Base-by-base conservation (phyloP, 805 yeast genomes). In the Candida broadrunensis region DNA sequence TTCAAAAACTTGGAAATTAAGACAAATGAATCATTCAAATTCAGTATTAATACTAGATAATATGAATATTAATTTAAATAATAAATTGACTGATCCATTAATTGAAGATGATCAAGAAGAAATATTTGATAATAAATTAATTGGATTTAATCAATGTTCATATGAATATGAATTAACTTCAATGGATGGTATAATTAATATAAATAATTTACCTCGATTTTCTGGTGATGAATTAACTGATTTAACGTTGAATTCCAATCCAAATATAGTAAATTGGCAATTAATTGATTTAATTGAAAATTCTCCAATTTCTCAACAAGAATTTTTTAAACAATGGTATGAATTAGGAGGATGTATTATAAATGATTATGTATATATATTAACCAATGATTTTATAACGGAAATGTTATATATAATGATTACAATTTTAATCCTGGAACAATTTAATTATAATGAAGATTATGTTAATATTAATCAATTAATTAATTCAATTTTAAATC, bases 1-100 rank as follows among this genome's bases (percentile, higher is more conserved):
- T 3, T 48, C 62, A 21, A 60, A 69, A 37, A 85, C 95, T 0
- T 89, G 78, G 77, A 67, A 70, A 34, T 51, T 89, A 14, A 72
- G 88, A 38, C 90, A 85, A 52, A 83, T 85, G 67, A 87, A 88
- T 55, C 97, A 91, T 59, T 85, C 97, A 6, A 89, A 91, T 58
- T 77, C 91, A 4, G 81, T 86, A n/a, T 57, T 88, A 49, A 45
- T 89, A 17, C 55, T 78, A 56, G 58, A 58, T 11, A 58, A 55
- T 33, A 41, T 51, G 53, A 46, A 42, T 18, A 37, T 43, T 5
- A 36, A 42, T 19, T 29, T 33, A 5, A 23, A 39, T 12, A 36
- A 32, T 14, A 37, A 36, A 15, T 15, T 29, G 8, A 17, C 44
- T 4, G 37, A 35, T 11, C 24, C n/a, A 13, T 33, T 25, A 17